Evolutionary conservation across 1,284 basidiomycete genomes (phyloP), one percentile per base, ranked within the genome.

Genomic region (Mycosarcoma maydis): DNA sequence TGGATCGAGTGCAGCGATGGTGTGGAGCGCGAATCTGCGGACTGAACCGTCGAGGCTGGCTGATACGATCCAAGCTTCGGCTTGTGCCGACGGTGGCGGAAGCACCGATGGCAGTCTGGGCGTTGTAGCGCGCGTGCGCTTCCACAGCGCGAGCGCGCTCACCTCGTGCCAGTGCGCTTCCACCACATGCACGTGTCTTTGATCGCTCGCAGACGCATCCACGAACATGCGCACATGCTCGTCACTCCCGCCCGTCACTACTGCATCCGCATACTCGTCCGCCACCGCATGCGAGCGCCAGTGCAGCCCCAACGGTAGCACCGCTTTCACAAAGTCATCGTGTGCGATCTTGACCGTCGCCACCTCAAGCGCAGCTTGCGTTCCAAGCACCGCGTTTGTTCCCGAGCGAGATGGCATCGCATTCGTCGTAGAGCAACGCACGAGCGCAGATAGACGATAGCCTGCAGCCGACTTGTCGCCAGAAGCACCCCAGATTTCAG

Each of bases 121-220:
- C n/a, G 37, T 24, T 3, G 44, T 13, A 33, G 19, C 6, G 9
- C 54, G 50, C 4, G 30, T 19, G 17, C 59, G 61, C 14, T 48
- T 26, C 60, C 66, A 76, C 9, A 44, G 17, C 10, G 49, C 45
- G 11, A 76, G 33, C 2, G 60, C 42, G 17, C 59, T 62, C 30
- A 75, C 41, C 36, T 76, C 72, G 49, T 78, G 72, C 75, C 75
- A 78, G 44, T 78, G 76, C n/a, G n/a, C n/a, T n/a, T n/a, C n/a
- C n/a, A n/a, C n/a, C n/a, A n/a, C n/a, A n/a, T n/a, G n/a, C n/a
- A n/a, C n/a, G n/a, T n/a, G n/a, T n/a, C n/a, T n/a, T n/a, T n/a
- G n/a, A n/a, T n/a, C n/a, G n/a, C n/a, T n/a, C n/a, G n/a, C n/a
- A n/a, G n/a, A n/a, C n/a, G n/a, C n/a, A n/a, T n/a, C n/a, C n/a